Percentiles rank a stretch among this genome's conserved stretches.
Conservation (phyloP, 164 flowering plant species). For the Macadamia integrifolia region DNA sequence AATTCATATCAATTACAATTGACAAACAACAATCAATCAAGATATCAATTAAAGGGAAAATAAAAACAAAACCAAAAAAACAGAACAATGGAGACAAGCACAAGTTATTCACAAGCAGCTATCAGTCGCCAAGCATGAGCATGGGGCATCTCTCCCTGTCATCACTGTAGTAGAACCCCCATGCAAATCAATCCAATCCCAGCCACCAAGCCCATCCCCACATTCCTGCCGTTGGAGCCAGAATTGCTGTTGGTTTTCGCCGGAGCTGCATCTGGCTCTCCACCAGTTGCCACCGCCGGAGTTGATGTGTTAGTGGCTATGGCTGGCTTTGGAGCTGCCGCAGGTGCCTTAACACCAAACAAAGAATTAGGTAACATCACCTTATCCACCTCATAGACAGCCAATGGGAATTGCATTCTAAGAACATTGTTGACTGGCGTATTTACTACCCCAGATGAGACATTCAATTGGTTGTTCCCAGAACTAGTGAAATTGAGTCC, state of each 20-base stretch:
- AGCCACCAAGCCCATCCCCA: conserved; percentile 31
- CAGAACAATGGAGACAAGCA: background rate
- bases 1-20: no score
- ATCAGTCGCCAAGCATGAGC: background rate
- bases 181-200: conserved; percentile 38
- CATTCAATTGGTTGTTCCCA: conserved; percentile 51
- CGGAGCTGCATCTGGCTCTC: conserved; percentile 8
- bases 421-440: conserved; percentile 49
- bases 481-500: conserved; percentile 50
- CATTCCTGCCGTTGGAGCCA: conserved; percentile 20
- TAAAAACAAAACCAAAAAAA: background rate
- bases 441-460: conserved; percentile 47
- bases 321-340: conserved; percentile 30
- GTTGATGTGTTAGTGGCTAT: background rate
- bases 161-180: conserved; percentile 15
- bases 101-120: background rate
- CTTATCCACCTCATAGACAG: conserved; percentile 68
- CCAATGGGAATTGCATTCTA: conserved; percentile 41
- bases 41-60: background rate
- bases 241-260: conserved; percentile 11
- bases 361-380: conserved; percentile 64
- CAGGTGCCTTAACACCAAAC: conserved; percentile 36
- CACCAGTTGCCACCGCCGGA: conserved; percentile 4
- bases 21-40: no score
- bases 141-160: background rate